These are phyloP conservation scores for Fusarium nodosum DNA, from an alignment of 2,329 filamentous ascomycete species.

Conservation along the genomic window DNA sequence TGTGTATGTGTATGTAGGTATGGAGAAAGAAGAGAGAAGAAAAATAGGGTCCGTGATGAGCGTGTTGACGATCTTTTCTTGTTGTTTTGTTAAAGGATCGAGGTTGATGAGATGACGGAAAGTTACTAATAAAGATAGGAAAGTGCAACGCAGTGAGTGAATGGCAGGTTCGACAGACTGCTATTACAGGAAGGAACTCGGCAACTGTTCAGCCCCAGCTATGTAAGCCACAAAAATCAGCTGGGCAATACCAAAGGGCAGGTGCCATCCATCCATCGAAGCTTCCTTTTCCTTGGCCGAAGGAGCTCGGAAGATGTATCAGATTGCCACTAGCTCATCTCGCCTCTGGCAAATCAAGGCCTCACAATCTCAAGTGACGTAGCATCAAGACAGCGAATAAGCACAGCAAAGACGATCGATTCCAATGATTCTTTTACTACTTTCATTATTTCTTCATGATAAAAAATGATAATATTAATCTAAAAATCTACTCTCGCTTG, in stretches of 20 bases:
- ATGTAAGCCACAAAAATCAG: constrained; percentile 28
- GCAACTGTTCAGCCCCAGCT: constrained; percentile 31
- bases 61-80: constrained; percentile 14
- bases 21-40: constrained; percentile 2
- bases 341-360: constrained; percentile 11
- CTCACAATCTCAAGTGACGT: constrained; percentile 8
- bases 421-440: background rate
- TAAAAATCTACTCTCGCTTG: constrained; percentile 6
- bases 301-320: constrained; percentile 29
- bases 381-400: background rate
- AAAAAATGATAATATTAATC: background rate
- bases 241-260: constrained; percentile 6
- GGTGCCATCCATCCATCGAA: constrained; percentile 16
- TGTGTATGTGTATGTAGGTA: constrained; percentile 1
- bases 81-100: constrained; percentile 17
- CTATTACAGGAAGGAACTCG: constrained; percentile 4
- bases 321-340: constrained; percentile 33
- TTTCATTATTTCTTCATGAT: background rate
- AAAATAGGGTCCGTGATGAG: constrained; percentile 11
- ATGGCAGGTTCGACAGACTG: too few relatives aligned
- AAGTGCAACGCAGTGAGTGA: background rate
- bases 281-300: constrained; percentile 35
- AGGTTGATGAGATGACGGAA: constrained; percentile 22
- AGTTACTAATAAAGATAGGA: background rate
- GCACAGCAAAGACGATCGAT: background rate